Percentiles rank a stretch among this genome's conserved stretches.
phyloP scores from a whole-genome alignment of 2,329 filamentous ascomycete genomes.

The Fusarium transvaalense region DNA sequence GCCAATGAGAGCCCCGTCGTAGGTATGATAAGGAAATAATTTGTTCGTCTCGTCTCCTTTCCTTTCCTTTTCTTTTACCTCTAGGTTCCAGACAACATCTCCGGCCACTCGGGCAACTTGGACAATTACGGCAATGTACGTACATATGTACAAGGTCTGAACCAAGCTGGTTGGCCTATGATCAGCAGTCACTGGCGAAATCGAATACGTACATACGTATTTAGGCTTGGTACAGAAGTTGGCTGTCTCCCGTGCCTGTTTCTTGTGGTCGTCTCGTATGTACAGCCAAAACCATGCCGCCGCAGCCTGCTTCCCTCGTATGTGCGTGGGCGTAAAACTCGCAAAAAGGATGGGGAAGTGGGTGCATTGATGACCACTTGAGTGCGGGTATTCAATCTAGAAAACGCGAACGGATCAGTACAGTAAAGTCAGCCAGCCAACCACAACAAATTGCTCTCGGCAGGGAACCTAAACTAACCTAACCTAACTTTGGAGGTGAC shows the following conservation, averaged over 20 bases:
- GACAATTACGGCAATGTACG: not conserved
- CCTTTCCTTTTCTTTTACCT: conserved; percentile 1
- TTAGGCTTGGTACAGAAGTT: conserved; percentile 27
- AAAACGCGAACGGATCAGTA: conserved; percentile 36
- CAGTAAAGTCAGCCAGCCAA: conserved; percentile 36
- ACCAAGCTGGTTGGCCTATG: conserved; percentile 29
- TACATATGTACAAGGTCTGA: conserved; percentile 6
- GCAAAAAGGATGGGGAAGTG: conserved; percentile 32
- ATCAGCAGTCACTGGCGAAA: conserved; percentile 38
- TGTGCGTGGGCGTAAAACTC: conserved; percentile 37
- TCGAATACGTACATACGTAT: conserved; percentile 42
- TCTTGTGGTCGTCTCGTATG: conserved; percentile 41
- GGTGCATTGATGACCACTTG: conserved; percentile 41
- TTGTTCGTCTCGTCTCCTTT: conserved; percentile 23
- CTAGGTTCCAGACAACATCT: conserved; percentile 24
- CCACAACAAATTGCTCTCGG: conserved; percentile 19
- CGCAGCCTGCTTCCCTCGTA: conserved; percentile 45
- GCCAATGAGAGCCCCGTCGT: conserved; percentile 21
- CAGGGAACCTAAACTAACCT: conserved; percentile 22
- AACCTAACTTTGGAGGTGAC: conserved; percentile 24
- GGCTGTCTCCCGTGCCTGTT: conserved; percentile 37
- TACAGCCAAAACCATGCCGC: conserved; percentile 41
- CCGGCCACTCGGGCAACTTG: conserved; percentile 21
- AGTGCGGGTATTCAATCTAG: conserved; percentile 30
- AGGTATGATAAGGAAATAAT: conserved; percentile 16